Conservation (phyloP, 2,329 filamentous ascomycete genomes). For the Penicillium sp. region DNA sequence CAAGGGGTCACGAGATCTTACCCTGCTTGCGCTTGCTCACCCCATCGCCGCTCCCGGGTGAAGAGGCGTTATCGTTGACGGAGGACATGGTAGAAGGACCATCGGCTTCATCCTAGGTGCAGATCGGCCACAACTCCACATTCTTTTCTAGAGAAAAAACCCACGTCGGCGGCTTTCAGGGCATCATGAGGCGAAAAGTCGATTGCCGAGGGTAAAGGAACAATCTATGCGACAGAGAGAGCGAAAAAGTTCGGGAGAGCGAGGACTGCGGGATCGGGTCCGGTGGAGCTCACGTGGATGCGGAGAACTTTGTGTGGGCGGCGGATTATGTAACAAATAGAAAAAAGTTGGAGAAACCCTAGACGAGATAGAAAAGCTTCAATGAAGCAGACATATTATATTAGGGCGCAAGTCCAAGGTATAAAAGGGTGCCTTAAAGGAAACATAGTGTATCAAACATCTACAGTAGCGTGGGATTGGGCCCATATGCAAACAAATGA, state of each 20-base stretch:
- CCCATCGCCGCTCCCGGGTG: constrained; percentile 31
- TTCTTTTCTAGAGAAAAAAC: constrained; percentile 13
- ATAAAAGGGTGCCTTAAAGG: background rate
- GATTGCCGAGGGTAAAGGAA: constrained; percentile 18
- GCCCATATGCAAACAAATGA: background rate
- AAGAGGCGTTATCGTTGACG: constrained; percentile 33
- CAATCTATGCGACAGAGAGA: constrained; percentile 17
- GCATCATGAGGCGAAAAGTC: constrained; percentile 16
- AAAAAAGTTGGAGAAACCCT: constrained; percentile 1
- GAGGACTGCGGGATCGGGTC: constrained; percentile 26
- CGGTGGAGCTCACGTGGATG: constrained; percentile 27
- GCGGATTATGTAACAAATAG: constrained; percentile 21
- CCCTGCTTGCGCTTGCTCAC: constrained; percentile 42
- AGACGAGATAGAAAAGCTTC: background rate
- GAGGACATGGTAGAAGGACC: constrained; percentile 38
- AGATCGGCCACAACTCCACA: constrained; percentile 24
- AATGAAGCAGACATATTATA: background rate
- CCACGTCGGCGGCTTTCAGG: constrained; percentile 10
- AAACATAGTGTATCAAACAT: background rate
- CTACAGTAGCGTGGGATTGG: background rate
- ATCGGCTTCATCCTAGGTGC: constrained; percentile 26
- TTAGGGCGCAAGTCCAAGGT: background rate
- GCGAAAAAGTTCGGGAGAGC: constrained; percentile 26
- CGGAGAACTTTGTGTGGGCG: constrained; percentile 17
- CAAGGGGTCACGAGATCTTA: constrained; percentile 17